Base-by-base conservation (phyloP, 352 stramenopile genomes). In the Phytophthora rubi region DNA sequence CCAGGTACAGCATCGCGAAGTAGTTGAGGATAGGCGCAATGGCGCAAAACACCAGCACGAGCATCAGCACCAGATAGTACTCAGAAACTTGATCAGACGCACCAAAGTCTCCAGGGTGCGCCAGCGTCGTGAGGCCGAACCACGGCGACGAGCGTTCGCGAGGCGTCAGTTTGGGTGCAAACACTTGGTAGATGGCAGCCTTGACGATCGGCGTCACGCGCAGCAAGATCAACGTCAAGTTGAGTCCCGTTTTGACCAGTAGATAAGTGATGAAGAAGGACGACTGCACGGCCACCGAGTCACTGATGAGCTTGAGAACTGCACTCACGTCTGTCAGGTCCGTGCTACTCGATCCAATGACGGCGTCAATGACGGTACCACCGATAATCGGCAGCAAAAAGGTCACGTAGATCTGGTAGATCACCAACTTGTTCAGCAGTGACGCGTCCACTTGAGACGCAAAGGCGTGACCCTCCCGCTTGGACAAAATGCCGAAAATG, bases 371-470 rank as follows among this genome's bases (percentile, higher is more conserved):
- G 57, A 93, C 78, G 7, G 86, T 93, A 72, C 88, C 88, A 58
- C 85, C 85, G 35, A 95, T 89, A 69, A 95, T 91, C n/a, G 88
- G 88, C 37, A 95, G 77, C 54, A 95, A 64, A 48, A 95, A 88
- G 30, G 89, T 88, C 53, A 94, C 75, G 66, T 92, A 94, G 52
- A 91, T 85, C 70, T 95, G 88, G 70, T 94, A 94, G 32, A 87
- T 77, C 39, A 95, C 80, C 6, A 95, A 64, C 62, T 95, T 95
- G 71, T 92, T 91, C 55, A 95, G 77, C 55, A 93, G 73, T 49
- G 88, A 95, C 5, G 82, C 79, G 44, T 83, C 66, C 16, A 95
- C 82, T 26, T 83, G 82, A 2, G 86, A 82, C 0, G 72, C 81
- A 13, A 89, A 90, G 6, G 86, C 72, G 56, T 95, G 88, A 15